Evolutionary conservation across 306 rosid species (phyloP), one percentile per base, ranked within the genome.

Genomic region (Sechiopsis laciniata): DNA sequence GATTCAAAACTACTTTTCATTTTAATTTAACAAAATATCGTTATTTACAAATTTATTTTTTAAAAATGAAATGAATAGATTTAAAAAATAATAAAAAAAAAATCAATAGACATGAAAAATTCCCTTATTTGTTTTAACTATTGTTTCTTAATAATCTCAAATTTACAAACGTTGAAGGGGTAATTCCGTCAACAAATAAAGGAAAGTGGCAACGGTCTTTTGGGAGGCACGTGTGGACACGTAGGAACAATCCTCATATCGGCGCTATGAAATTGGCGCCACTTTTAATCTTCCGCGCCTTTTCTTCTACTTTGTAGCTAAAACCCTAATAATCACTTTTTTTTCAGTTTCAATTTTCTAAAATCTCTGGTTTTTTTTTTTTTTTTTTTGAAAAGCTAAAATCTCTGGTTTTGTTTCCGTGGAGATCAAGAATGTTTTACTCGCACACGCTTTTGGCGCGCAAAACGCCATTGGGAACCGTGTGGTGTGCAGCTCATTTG

Each of bases 401-500:
- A 13, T 9, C 3, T 17, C 22, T 15, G 37, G n/a, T 37, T 37
- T 37, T 5, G 45, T 7, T 37, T 37, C 45, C 45, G 45, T 5
- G 45, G 45, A 37, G 45, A 1, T 9, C 13, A 58, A 6, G 26
- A 42, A 90, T 94, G 98, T 94, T 94, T 78, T 94, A 94, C 59
- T 90, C 92, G 1, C 98, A 94, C 11, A 87, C 96, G 0, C 80
- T 81, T 78, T 78, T 94, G 87, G 96, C 92, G 2, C 88, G 92
- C 20, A 94, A 94, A 77, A 97, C 97, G 10, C 92, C 92, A 4
- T 77, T 94, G 72, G 91, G 92, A 8, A 94, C 95, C 0, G 97
- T 94, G 17, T 94, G 98, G 98, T 86, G 85, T 58, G 96, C 98
- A 0, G 96, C 98, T 14, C 96, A 94, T 68, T 86, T 93, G 59